These are phyloP conservation scores for Onygenales sp. DNA, from an alignment of 2,329 filamentous ascomycete genomes.

Conservation along the genomic window DNA sequence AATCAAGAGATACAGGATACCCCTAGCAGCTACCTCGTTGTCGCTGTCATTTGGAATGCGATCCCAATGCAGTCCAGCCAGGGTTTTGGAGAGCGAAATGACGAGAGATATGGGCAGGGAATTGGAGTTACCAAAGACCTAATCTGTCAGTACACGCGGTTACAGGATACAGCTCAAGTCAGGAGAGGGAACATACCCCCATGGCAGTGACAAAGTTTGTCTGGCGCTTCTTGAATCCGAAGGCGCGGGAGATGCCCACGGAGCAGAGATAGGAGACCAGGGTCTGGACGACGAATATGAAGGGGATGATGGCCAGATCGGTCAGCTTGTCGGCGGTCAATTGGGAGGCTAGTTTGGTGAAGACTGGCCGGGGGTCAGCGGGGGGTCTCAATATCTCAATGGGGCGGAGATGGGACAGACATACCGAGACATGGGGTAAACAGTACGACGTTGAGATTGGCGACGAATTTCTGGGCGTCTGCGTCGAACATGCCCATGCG, in stretches of 20 bases:
- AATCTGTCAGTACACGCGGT: not conserved
- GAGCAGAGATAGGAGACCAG: slow-evolving; percentile 75
- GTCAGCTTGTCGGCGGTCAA: slow-evolving; percentile 81
- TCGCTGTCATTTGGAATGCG: slow-evolving; percentile 86
- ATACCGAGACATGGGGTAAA: slow-evolving; percentile 94
- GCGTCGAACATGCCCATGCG: slow-evolving; percentile 86
- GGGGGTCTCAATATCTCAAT: slow-evolving; percentile 4
- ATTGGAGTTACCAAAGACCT: slow-evolving; percentile 96
- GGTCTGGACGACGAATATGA: slow-evolving; percentile 86
- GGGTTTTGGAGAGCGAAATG: slow-evolving; percentile 82
- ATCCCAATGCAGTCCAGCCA: slow-evolving; percentile 89
- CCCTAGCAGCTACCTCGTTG: slow-evolving; percentile 84
- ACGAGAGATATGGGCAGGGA: slow-evolving; percentile 95
- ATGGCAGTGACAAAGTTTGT: slow-evolving; percentile 95
- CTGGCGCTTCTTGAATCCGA: slow-evolving; percentile 73
- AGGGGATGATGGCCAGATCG: slow-evolving; percentile 87
- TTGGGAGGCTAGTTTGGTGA: slow-evolving; percentile 92
- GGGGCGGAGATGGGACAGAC: slow-evolving; percentile 17
- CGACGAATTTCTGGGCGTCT: slow-evolving; percentile 91
- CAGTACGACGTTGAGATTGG: slow-evolving; percentile 89
- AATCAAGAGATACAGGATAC: slow-evolving; percentile 89
- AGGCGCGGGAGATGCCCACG: slow-evolving; percentile 58
- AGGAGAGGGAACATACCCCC: slow-evolving; percentile 48
- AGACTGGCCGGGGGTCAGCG: slow-evolving; percentile 46
- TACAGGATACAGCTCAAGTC: not conserved